Conservation (phyloP, 176 grass and related monocot species). For the Tuctoria greenei region DNA sequence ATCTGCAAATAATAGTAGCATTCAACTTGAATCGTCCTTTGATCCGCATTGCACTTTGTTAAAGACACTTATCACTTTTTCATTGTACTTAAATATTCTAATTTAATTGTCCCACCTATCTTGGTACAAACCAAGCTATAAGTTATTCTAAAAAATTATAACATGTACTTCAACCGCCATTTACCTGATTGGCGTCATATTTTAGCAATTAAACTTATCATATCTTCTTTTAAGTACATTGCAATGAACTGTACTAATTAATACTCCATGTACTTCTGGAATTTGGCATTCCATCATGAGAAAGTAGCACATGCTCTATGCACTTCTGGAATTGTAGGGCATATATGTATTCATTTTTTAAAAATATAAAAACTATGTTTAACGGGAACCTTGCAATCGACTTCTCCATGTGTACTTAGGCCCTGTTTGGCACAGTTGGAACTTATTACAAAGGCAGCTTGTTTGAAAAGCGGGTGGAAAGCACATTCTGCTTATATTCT, state of each 20-base stretch:
- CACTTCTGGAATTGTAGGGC: not conserved
- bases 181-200: not conserved
- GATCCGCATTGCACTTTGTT: not conserved
- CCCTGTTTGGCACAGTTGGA: no score
- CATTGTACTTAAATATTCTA: not conserved
- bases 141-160: slow-evolving; percentile 6
- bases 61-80: slow-evolving; percentile 18
- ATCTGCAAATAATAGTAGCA: slow-evolving; percentile 19
- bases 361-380: not conserved
- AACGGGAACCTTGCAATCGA: not conserved
- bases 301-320: not conserved
- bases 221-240: not conserved
- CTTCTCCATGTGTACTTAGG: not conserved
- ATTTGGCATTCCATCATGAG: not conserved
- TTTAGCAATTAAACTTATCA: not conserved
- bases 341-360: not conserved
- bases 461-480: no score
- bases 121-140: slow-evolving; percentile 10
- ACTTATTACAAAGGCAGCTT: no score
- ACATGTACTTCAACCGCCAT: not conserved
- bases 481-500: no score
- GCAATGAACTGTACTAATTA: not conserved
- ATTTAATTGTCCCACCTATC: not conserved
- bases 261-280: not conserved
- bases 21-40: slow-evolving; percentile 23